Evolutionary conservation across 2,329 filamentous ascomycete species (phyloP).

Genomic region (Colletotrichum scovillei): DNA sequence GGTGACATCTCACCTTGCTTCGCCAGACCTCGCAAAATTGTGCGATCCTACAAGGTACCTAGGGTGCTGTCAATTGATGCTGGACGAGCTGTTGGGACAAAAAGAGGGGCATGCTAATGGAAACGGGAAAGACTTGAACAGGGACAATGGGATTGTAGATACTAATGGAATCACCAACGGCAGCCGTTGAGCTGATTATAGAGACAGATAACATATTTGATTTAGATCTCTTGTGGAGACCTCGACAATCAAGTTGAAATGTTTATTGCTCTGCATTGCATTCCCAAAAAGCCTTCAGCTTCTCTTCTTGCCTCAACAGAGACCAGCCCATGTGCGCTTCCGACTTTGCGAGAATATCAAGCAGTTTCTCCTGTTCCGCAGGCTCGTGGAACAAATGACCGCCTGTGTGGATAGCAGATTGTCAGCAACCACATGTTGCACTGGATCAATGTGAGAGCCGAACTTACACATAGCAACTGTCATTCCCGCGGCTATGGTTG

Average conservation of each 20-base stretch:
- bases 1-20: slow-evolving; percentile 52
- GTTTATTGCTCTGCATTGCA: neutral
- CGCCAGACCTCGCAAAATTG: slow-evolving; percentile 39
- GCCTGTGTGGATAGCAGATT: neutral
- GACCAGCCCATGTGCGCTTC: neutral
- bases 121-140: neutral
- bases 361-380: neutral
- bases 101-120: neutral
- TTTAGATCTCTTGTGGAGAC: too few relatives aligned
- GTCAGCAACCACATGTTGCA: neutral
- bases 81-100: slow-evolving; percentile 30
- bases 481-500: neutral
- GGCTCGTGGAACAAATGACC: neutral
- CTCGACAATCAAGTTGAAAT: too few relatives aligned
- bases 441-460: neutral
- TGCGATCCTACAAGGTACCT: slow-evolving; percentile 35
- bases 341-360: neutral
- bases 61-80: slow-evolving; percentile 36
- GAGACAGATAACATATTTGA: too few relatives aligned
- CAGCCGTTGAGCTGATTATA: neutral
- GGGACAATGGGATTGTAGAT: neutral
- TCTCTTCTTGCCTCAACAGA: neutral
- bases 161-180: neutral
- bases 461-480: neutral
- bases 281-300: neutral